Base-by-base conservation (phyloP, 139 green algal species). In the Haematococcus lacustris region DNA sequence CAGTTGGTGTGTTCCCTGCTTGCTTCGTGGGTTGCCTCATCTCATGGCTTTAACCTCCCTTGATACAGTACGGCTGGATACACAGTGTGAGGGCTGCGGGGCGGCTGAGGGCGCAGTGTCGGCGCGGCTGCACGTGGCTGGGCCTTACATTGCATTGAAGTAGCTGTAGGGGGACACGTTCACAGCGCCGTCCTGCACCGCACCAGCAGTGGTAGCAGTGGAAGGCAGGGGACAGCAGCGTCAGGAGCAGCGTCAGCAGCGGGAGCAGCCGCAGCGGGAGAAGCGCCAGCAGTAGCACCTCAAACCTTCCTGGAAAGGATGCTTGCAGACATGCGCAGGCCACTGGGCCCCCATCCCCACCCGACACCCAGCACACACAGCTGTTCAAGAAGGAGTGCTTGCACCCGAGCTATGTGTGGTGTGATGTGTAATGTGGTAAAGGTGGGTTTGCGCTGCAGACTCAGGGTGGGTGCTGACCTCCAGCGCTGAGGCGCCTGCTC, bases 111-210 rank as follows among this genome's bases (percentile, higher is more conserved):
- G n/a, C n/a, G n/a, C n/a, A n/a, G n/a, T n/a, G n/a, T n/a, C n/a
- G n/a, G n/a, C n/a, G n/a, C n/a, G n/a, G n/a, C n/a, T n/a, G n/a
- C n/a, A n/a, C n/a, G n/a, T n/a, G n/a, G n/a, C n/a, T n/a, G n/a
- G n/a, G n/a, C n/a, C n/a, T n/a, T n/a, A n/a, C 41, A 66, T 61
- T 43, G 59, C 57, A n/a, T 74, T 74, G 69, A 67, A 74, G 69
- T 67, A 74, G 5, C 47, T 35, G 63, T 77, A 63, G 28, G 66
- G 66, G 33, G 39, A n/a, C 60, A 70, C n/a, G 40, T 61, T 64
- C 30, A 37, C 3, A 17, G 37, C 35, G 38, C 69, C 53, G 37
- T 53, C 57, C 69, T 67, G 69, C 25, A 39, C 30, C 9, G 13
- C 59, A 13, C 9, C 30, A 7, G 6, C n/a, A n/a, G n/a, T n/a